These are phyloP conservation scores for Aspergillus affinis DNA, from an alignment of 495 filamentous ascomycete species.

Conservation along the genomic window DNA sequence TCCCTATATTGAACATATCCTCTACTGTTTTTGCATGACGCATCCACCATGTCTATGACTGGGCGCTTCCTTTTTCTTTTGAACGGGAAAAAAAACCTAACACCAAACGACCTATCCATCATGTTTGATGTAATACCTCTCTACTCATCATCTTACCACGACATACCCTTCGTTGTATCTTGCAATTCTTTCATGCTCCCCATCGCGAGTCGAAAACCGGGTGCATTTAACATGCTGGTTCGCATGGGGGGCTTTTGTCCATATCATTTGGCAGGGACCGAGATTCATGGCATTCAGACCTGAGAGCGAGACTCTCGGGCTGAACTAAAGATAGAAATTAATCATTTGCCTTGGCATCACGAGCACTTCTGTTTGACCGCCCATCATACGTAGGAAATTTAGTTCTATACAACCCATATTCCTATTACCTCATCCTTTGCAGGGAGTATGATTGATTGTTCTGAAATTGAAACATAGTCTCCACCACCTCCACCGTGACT, in stretches of 20 bases:
- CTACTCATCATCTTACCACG: neutral
- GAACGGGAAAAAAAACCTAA: neutral
- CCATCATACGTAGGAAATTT: no score
- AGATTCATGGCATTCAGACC: constrained; percentile 8
- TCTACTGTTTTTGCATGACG: constrained; percentile 9
- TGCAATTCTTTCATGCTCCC: constrained; percentile 17
- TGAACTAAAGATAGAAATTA: constrained; percentile 12
- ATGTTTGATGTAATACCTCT: neutral
- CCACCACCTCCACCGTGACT: no score
- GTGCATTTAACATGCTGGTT: constrained; percentile 12
- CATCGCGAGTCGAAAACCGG: neutral
- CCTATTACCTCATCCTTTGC: no score
- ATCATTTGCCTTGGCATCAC: constrained; percentile 1
- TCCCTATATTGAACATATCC: constrained; percentile 4
- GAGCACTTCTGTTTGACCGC: no score
- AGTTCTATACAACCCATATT: no score
- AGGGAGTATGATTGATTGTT: no score
- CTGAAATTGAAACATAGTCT: no score
- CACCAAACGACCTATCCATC: neutral
- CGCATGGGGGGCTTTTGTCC: constrained; percentile 16
- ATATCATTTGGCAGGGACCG: constrained; percentile 22
- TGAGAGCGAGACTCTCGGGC: constrained; percentile 11
- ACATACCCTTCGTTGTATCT: constrained; percentile 1
- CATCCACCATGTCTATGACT: neutral
- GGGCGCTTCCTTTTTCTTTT: neutral